phyloP scores from a whole-genome alignment of 1,284 basidiomycete species.

The Sporisorium sorghi region DNA sequence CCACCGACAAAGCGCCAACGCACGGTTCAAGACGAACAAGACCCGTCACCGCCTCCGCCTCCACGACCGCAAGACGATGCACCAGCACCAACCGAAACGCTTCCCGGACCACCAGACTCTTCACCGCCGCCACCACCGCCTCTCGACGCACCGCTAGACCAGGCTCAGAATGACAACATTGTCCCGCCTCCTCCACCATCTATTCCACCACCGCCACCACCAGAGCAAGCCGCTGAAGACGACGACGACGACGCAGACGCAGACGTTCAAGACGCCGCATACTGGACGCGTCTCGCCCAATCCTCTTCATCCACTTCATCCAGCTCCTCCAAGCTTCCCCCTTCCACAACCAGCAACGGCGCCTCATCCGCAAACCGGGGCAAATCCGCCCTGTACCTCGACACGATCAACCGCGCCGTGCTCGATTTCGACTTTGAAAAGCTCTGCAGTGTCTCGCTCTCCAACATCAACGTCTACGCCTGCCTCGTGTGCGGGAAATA shows the following conservation, averaged over 20 bases:
- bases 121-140: constrained; percentile 50
- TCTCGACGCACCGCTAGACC: constrained; percentile 17
- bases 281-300: constrained; percentile 55
- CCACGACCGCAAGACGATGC: constrained; percentile 22
- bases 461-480: constrained; percentile 96
- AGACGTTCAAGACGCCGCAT: constrained; percentile 52
- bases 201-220: constrained; percentile 31
- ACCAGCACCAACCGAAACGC: neutral
- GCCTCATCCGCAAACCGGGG: constrained; percentile 70
- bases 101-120: constrained; percentile 20
- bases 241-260: constrained; percentile 37
- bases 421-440: constrained; percentile 99
- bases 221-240: constrained; percentile 19
- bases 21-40: neutral
- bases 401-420: constrained; percentile 75
- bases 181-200: constrained; percentile 35
- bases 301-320: constrained; percentile 25
- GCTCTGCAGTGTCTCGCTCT: constrained; percentile 93
- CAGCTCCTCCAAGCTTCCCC: constrained; percentile 2
- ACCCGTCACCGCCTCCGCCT: constrained; percentile 26
- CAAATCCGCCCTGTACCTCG: constrained; percentile 87
- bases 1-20: constrained; percentile 31
- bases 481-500: constrained; percentile 99
- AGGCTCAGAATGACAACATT: constrained; percentile 28
- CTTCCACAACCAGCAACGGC: constrained; percentile 56